Evolutionary conservation across 1,139 yeast genomes (phyloP), one percentile per base, ranked within the genome.

Genomic region (Yamadazyma dendronema): DNA sequence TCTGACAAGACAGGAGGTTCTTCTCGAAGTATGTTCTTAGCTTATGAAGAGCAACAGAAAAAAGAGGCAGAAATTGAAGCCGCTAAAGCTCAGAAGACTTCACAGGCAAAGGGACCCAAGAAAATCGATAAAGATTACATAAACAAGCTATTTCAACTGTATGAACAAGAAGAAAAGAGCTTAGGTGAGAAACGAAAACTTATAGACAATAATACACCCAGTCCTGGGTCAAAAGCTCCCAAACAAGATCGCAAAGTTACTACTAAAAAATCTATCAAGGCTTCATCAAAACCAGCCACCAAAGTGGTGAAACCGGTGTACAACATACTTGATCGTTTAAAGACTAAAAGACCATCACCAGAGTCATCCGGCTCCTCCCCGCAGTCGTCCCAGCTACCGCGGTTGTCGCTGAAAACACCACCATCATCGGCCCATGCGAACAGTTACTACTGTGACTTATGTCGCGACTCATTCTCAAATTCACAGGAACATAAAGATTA

Each of bases 401-500:
- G 7, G 17, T n/a, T 11, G 17, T 7, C 29, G 29, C 29, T n/a
- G n/a, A n/a, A n/a, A n/a, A n/a, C n/a, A n/a, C n/a, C 32, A 17
- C 27, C 28, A 4, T 3, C 8, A n/a, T 26, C 26, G 15, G 4
- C 33, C 17, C 12, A 19, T 5, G 10, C 29, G 17, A 10, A 22
- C 16, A 7, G 29, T 15, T 49, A 50, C 14, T 42, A 41, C 30
- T 68, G 74, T 41, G 37, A 49, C 1, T 40, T 44, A 25, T 69
- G 75, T 43, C 43, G 56, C 5, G 36, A 42, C 4, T 28, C 35
- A 2, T 52, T 67, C 1, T 54, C 50, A 2, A 67, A 68, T 43
- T 64, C 59, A 3, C 50, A 59, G 22, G 76, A 69, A 40, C 76
- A 70, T 42, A 57, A 55, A 23, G 76, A 70, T 45, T 67, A 47